Evolutionary conservation across 176 grass and related monocot genomes (phyloP), one percentile per base, ranked within the genome.

Genomic region (Aechmea fasciata): DNA sequence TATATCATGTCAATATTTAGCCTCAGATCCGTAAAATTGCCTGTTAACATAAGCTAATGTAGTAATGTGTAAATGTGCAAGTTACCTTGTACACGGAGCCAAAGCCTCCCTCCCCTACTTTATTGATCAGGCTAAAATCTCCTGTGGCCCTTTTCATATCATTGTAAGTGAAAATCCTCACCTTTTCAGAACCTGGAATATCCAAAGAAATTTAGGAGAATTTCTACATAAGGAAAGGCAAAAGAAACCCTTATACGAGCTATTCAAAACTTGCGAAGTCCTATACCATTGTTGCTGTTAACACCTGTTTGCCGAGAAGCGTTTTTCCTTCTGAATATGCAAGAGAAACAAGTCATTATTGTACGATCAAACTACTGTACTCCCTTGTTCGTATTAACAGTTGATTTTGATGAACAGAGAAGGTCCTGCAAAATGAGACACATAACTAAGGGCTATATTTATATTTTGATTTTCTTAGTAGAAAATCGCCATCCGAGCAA

Each of bases 101-200:
- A 74, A 74, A 74, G 64, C 72, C 72, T 74, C 72, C 72, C 59
- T 74, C 72, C 14, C 72, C 72, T 64, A 74, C 57, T 48, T 74
- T 74, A 50, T 74, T 74, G 48, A 29, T 3, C 17, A 9, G 8
- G 52, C 72, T 74, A 24, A 74, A 74, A 51, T 51, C 59, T 64
- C 13, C 57, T 2, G 72, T 64, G 1, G 57, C 72, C 48, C 50
- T 74, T 51, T 13, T 74, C 48, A 74, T 33, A 23, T 74, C 57
- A 1, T 51, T 51, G 11, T 74, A 74, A 14, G 72, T 3, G 59
- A 64, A 74, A 19, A 74, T n/a, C 18, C 5, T 63, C 25, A 74
- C 12, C 15, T 51, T 65, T 64, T 26, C 19, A 51, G 48, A 50
- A 9, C 59, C 72, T 5, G 47, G 59, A 51, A 74, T 65, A 74